Percentiles rank a stretch among this genome's conserved stretches.
phyloP scores from a whole-genome alignment of 2,329 filamentous ascomycete genomes.

The Metarhizium humberi region DNA sequence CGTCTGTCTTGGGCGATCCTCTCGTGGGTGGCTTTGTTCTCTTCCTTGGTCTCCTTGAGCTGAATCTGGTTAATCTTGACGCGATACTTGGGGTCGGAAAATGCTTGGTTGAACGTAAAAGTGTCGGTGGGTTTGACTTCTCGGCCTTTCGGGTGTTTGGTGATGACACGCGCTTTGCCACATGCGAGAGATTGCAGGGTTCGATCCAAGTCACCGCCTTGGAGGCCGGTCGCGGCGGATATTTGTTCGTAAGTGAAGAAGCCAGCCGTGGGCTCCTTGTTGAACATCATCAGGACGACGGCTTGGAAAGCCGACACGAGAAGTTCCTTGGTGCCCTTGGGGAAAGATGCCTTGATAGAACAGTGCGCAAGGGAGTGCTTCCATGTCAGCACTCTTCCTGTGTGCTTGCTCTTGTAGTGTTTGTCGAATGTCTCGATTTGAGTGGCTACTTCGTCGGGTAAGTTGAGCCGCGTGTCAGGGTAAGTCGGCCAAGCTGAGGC shows the following conservation, averaged over 20 bases:
- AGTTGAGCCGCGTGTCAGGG: conserved; percentile 58
- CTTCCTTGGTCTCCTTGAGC: conserved; percentile 87
- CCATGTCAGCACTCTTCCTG: conserved; percentile 78
- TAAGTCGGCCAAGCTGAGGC: conserved; percentile 91
- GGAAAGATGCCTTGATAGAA: conserved; percentile 71
- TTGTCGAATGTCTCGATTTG: conserved; percentile 73
- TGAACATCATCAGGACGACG: conserved; percentile 84
- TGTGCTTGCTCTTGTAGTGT: conserved; percentile 86
- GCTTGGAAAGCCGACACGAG: conserved; percentile 89
- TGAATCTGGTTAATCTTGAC: conserved; percentile 99
- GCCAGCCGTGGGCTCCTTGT: conserved; percentile 50
- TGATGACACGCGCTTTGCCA: conserved; percentile 74
- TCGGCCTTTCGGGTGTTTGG: conserved; percentile 74
- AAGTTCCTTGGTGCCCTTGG: conserved; percentile 75
- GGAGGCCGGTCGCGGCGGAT: conserved; percentile 61
- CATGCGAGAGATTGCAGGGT: conserved; percentile 94
- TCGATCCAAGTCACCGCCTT: conserved; percentile 70
- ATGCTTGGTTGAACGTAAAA: conserved; percentile 72
- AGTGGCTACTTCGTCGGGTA: conserved; percentile 67
- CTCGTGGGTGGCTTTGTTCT: conserved; percentile 91
- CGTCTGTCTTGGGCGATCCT: conserved; percentile 81
- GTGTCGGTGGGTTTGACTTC: conserved; percentile 73
- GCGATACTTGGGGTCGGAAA: conserved; percentile 73
- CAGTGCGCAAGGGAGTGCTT: conserved; percentile 91
- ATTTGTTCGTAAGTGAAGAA: conserved; percentile 70